Evolutionary conservation across 2,329 filamentous ascomycete genomes (phyloP), one percentile per base, ranked within the genome.

Genomic region (Ascochyta pisi): DNA sequence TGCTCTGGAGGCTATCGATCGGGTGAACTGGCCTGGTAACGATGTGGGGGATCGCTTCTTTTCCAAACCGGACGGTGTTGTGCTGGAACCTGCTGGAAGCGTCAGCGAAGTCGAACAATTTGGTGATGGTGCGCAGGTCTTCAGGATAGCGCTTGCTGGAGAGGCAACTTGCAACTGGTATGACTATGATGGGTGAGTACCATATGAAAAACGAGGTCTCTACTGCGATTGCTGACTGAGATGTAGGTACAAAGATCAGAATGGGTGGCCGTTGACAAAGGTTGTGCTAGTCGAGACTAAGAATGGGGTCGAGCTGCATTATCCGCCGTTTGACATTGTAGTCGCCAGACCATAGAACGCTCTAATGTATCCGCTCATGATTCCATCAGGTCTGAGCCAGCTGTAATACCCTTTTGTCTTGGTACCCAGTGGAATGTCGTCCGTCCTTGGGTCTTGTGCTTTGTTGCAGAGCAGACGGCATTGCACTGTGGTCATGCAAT

Each of bases 221-320:
- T 16, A 15, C 15, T 44, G 29, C 34, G n/a, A 7, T 40, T 15
- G 33, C 47, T 56, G 13, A 56, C 16, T 26, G n/a, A 12, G 3
- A 23, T 9, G 6, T 22, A 67, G 66, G 8, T 71, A 71, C 44
- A 66, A 68, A n/a, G 69, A 73, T 43, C 61, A 58, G 15, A 69
- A 65, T 27, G 70, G 67, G 2, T 73, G 70, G 70, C 64, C 68
- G 9, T 50, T 73, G 47, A 66, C 61, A 15, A 73, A 73, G 41
- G 12, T 73, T 12, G 68, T 71, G 29, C 39, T 70, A 0, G 60
- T 73, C 3, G 63, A 71, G 31, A 57, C 29, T 1, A 53, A 58
- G 0, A 41, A 37, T 6, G 53, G 53, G n/a, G 61, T 70, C 3
- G 66, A 68, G 45, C 43, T 73, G 44, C 66, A 63, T 35, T 73